These are phyloP conservation scores for Cladorrhinum sp. DNA, from an alignment of 2,329 filamentous ascomycete species.

Conservation along the genomic window DNA sequence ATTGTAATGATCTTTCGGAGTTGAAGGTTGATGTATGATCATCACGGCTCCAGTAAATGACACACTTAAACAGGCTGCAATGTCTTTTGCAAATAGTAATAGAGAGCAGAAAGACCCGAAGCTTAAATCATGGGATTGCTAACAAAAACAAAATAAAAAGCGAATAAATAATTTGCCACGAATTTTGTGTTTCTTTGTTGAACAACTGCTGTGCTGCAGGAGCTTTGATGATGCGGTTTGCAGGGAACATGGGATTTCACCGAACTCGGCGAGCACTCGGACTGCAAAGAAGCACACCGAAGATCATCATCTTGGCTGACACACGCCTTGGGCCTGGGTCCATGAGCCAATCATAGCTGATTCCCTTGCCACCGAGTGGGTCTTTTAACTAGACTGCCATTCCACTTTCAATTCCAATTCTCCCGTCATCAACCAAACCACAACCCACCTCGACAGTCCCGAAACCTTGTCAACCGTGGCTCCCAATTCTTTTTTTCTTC, in stretches of 20 bases:
- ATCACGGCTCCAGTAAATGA: too few species aligned
- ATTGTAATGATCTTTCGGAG: constrained; percentile 35
- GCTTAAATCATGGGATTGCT: too few species aligned
- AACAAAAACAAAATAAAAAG: neutral
- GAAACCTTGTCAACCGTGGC: constrained; percentile 14
- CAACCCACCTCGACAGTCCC: constrained; percentile 1
- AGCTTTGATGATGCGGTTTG: neutral
- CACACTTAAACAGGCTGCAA: too few species aligned
- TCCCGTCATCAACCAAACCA: constrained; percentile 15
- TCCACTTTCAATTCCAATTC: constrained; percentile 21
- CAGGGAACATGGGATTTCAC: neutral
- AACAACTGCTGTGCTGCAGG: neutral
- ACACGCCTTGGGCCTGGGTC: neutral
- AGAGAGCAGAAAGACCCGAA: too few species aligned
- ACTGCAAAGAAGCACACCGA: neutral
- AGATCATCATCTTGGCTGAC: constrained; percentile 15
- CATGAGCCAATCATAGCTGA: neutral
- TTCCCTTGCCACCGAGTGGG: constrained; percentile 5
- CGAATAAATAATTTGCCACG: too few species aligned
- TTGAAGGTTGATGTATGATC: neutral
- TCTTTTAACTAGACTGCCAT: constrained; percentile 1
- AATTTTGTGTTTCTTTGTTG: neutral
- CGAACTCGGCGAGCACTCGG: neutral
- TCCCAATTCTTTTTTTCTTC: constrained; percentile 3
- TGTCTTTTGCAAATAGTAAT: too few species aligned